Evolutionary conservation across 2,329 filamentous ascomycete genomes (phyloP).

Genomic region (Cercospora sp.): DNA sequence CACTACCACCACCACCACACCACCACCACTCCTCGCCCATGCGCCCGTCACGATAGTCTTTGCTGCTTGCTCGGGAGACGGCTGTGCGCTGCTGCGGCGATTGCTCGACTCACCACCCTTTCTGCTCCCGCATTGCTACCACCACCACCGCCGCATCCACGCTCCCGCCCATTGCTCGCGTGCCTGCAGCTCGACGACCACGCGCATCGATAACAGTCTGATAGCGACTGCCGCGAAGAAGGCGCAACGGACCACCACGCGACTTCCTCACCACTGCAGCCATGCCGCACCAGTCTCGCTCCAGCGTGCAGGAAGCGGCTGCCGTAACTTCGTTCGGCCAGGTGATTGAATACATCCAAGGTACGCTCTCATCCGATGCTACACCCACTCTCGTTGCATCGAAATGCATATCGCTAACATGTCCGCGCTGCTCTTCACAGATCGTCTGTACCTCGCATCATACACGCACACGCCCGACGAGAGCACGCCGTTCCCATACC

Average conservation of each 20-base stretch:
- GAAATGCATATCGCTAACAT: slow-evolving; percentile 31
- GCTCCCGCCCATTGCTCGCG: background rate
- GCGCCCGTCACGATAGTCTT: slow-evolving; percentile 16
- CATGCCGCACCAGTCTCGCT: slow-evolving; percentile 37
- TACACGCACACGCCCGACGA: slow-evolving; percentile 80
- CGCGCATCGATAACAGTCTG: background rate
- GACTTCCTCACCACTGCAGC: background rate
- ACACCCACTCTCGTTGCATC: background rate
- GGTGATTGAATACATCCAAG: slow-evolving; percentile 94
- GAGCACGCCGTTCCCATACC: slow-evolving; percentile 84
- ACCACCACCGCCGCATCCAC: background rate
- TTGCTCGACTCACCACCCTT: background rate
- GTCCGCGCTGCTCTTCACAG: slow-evolving; percentile 52
- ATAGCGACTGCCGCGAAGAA: background rate
- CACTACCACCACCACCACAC: background rate
- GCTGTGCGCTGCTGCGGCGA: background rate
- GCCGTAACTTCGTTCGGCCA: slow-evolving; percentile 68
- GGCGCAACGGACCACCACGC: slow-evolving; percentile 5
- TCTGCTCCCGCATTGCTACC: slow-evolving; percentile 4
- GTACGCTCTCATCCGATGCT: slow-evolving; percentile 48
- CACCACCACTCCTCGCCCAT: slow-evolving; percentile 1
- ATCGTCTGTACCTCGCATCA: slow-evolving; percentile 91
- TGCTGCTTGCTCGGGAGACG: slow-evolving; percentile 9
- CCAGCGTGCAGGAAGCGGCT: slow-evolving; percentile 35
- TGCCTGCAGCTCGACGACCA: background rate